Base-by-base conservation (phyloP, 805 yeast species). In the Kodamaea kakaduensis region DNA sequence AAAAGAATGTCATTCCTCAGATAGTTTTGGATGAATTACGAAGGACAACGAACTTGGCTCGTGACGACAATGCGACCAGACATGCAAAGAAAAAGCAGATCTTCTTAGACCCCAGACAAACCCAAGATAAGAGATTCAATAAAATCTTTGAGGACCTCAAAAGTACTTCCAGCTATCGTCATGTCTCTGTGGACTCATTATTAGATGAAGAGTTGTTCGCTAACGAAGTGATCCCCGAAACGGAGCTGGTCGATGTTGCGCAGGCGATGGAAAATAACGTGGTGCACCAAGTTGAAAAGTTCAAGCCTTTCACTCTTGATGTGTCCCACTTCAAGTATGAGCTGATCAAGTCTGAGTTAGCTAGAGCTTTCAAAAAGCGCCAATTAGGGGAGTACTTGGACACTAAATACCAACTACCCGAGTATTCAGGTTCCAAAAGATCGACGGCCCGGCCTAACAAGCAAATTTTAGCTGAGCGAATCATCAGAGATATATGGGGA, bases 401-500 rank as follows among this genome's bases (percentile, higher is more conserved):
- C 7, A 19, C 34, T 9, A 41, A 25, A 27, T 34, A 39, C 21
- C 17, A 24, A 9, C 36, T 29, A 2, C 33, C 40, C 13, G 38
- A 38, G 16, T 40, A 13, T 17, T 9, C 40, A 9, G 20, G 23
- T 9, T 24, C 26, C 15, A 35, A 35, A 17, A 32, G 25, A n/a
- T 25, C 38, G 15, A 31, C 20, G n/a, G 23, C 22, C 3, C 25
- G 32, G 10, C 38, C 25, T 12, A 35, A 37, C 24, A 54, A 54
- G 40, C 25, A 32, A 8, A 30, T 42, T 31, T 36, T 50, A 25
- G 56, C 57, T 2, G 47, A 56, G 3, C 33, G 38, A 4, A 64
- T 71, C 13, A 41, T 71, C 21, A 36, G 41, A 3, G 45, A 54
- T 5, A 45, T 63, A 8, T 71, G 77, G 77, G 40, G 48, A 6